Conservation (phyloP, 1,284 basidiomycete species). For the Jaminaea rosea region DNA sequence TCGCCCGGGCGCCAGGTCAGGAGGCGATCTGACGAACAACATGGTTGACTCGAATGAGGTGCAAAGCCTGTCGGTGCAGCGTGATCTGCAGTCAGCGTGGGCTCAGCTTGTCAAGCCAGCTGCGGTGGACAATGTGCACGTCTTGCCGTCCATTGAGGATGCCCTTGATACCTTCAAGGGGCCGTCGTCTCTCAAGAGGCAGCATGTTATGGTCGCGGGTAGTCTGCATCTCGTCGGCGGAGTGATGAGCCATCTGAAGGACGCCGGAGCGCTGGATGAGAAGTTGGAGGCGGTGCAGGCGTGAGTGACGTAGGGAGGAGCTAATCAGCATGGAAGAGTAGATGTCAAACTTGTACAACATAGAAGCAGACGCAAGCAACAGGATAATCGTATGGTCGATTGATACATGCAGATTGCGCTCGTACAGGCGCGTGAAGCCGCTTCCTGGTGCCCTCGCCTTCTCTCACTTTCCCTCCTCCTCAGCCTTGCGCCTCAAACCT, state of each 20-base stretch:
- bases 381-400: too few species aligned
- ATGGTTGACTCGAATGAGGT: slow-evolving; percentile 29
- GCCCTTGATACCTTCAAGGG: slow-evolving; percentile 49
- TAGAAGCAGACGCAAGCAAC: too few species aligned
- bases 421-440: too few species aligned
- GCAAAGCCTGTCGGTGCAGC: slow-evolving; percentile 29
- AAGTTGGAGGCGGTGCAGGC: background rate
- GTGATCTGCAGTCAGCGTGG: slow-evolving; percentile 33
- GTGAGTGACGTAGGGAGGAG: too few species aligned
- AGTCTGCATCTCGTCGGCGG: slow-evolving; percentile 93
- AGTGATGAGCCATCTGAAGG: slow-evolving; percentile 57
- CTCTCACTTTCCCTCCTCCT: too few species aligned
- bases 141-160: slow-evolving; percentile 80
- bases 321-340: too few species aligned
- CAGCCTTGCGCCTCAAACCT: slow-evolving; percentile 53
- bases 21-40: slow-evolving; percentile 53
- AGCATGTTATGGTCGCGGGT: slow-evolving; percentile 72
- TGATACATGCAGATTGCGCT: too few species aligned
- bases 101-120: slow-evolving; percentile 10
- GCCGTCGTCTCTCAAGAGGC: slow-evolving; percentile 46
- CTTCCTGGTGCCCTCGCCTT: too few species aligned
- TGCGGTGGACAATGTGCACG: slow-evolving; percentile 51
- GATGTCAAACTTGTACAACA: too few species aligned
- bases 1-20: slow-evolving; percentile 72
- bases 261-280: slow-evolving; percentile 28